A percentile compares a stretch with the other conserved stretches of the same genome.
These are phyloP conservation scores for Coemansia sp. DNA, from an alignment of 371 early-diverging fungal genomes.

Conservation along the genomic window DNA sequence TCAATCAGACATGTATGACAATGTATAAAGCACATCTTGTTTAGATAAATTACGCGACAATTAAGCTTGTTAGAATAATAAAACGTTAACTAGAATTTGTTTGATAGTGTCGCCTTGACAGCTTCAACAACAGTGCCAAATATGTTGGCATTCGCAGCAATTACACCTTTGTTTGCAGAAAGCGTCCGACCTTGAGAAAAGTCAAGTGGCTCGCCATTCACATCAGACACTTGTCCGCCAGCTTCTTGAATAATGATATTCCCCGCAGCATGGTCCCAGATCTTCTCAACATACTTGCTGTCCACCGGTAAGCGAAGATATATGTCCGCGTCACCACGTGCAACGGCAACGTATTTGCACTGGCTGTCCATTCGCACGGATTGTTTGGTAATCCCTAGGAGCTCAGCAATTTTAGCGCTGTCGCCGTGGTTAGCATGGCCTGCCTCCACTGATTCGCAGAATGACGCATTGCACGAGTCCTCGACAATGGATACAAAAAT, in stretches of 20 bases:
- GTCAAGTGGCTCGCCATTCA: constrained; percentile 80
- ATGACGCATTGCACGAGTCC: constrained; percentile 62
- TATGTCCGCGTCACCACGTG: constrained; percentile 88
- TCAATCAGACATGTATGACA: constrained; percentile 12
- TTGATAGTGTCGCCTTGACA: constrained; percentile 48
- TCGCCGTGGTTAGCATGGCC: constrained; percentile 85
- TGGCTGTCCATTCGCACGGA: constrained; percentile 93
- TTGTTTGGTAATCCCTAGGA: constrained; percentile 70
- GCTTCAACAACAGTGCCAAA: constrained; percentile 67
- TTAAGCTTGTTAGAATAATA: not conserved
- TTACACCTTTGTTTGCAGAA: constrained; percentile 79
- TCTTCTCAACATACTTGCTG: constrained; percentile 87
- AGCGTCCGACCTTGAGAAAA: constrained; percentile 86
- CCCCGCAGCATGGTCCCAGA: constrained; percentile 98
- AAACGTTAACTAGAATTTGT: constrained; percentile 2
- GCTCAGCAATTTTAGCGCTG: constrained; percentile 70
- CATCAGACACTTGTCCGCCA: constrained; percentile 89
- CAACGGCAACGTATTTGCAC: constrained; percentile 86
- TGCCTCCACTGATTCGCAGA: constrained; percentile 96
- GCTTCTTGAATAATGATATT: constrained; percentile 86
- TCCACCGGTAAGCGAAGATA: constrained; percentile 84
- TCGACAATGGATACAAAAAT: constrained; percentile 63
- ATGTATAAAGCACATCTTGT: constrained; percentile 30
- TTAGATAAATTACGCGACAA: constrained; percentile 1
- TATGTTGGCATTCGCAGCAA: constrained; percentile 73